Base-by-base conservation (phyloP, 805 yeast species). In the Hanseniaspora lachancei region DNA sequence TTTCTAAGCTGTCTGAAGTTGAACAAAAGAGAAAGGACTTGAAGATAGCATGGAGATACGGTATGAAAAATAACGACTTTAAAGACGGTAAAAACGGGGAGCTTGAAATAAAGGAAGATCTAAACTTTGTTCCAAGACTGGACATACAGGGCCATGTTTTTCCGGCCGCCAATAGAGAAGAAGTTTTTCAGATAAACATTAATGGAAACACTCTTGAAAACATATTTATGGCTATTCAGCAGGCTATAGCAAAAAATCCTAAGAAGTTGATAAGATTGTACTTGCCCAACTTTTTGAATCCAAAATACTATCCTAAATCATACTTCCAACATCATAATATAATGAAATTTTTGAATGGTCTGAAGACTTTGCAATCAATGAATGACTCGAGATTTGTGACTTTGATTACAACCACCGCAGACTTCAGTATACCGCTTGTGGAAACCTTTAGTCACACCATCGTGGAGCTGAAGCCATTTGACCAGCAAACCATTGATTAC, bases 21-120 rank as follows among this genome's bases (percentile, higher is more conserved):
- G 56, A 63, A 62, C 13, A 65, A 34, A 47, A 46, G 13, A 42
- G 49, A 56, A 52, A 70, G 6, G 86, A 83, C 60, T 71, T 89
- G 75, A 86, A 82, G 64, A 89, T 89, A 61, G 97, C 97, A 0
- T 89, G 97, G 97, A 77, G 97, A 63, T 89, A 89, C 64, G 93
- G 91, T 0, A 69, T 73, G 54, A 72, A 72, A 24, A 71, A 72
- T 50, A 70, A 68, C 46, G 60, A 56, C 61, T 63, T 53, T 66
- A 60, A 61, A 63, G 57, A 41, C 59, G 47, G 55, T 44, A 57
- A 41, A 43, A 47, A 36, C 24, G 59, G 49, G 16, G 55, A 54
- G 9, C 53, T 53, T 8, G 54, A 59, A 12, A 43, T 42, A 7
- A 67, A 62, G 13, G 74, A 66, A 5, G 72, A 74, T 61, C 81